These are phyloP conservation scores for Puccinia polysora DNA, from an alignment of 1,284 basidiomycete species.

Conservation along the genomic window DNA sequence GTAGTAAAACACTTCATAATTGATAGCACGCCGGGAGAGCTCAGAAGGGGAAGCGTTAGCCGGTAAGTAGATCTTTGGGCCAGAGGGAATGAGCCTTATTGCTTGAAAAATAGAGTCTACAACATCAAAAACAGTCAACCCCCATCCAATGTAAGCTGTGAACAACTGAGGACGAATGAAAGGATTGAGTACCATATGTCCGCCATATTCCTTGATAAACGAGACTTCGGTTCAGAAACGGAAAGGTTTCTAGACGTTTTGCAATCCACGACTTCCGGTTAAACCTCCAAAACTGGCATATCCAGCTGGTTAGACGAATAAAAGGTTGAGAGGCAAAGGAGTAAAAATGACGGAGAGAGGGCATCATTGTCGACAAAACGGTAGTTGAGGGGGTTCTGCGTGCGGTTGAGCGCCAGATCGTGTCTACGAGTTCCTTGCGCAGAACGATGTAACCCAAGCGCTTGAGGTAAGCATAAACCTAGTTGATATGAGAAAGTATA, in stretches of 20 bases:
- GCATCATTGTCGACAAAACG: neutral
- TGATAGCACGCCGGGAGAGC: neutral
- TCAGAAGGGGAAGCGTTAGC: neutral
- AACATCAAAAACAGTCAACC: neutral
- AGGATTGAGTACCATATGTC: conserved; percentile 31
- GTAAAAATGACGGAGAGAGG: neutral
- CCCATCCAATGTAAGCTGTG: neutral
- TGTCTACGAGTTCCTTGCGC: conserved; percentile 39
- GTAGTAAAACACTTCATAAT: conserved; percentile 42
- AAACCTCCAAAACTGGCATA: neutral
- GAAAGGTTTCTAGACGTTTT: neutral
- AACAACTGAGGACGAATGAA: neutral
- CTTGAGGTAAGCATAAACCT: conserved; percentile 43
- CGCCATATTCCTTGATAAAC: conserved; percentile 13
- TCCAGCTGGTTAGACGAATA: neutral
- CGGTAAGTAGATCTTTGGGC: conserved; percentile 15
- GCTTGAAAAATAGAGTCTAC: conserved; percentile 37
- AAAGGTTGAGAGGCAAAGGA: neutral
- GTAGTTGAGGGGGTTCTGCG: neutral
- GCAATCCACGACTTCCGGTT: neutral
- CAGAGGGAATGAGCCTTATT: conserved; percentile 28
- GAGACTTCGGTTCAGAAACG: conserved; percentile 12
- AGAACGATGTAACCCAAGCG: conserved; percentile 41
- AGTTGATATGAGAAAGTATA: neutral
- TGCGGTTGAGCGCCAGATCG: conserved; percentile 28